Percentiles rank a stretch among this genome's conserved stretches.
These are phyloP conservation scores for Penicillium sumatraense DNA, from an alignment of 2,329 filamentous ascomycete species.

Conservation along the genomic window DNA sequence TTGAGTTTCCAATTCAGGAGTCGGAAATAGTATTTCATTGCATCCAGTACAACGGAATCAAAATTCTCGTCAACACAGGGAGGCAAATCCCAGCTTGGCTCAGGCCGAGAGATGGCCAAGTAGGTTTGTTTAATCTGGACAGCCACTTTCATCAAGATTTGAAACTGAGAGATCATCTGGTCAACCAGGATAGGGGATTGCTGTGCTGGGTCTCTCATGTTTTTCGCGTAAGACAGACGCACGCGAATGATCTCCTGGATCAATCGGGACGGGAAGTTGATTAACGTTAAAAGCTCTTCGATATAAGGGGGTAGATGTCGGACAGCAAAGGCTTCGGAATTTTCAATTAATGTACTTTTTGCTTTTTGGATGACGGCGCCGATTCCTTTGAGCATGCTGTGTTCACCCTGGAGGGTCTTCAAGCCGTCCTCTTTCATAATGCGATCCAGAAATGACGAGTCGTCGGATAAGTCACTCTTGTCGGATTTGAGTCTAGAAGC, in stretches of 20 bases:
- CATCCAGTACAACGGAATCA: constrained; percentile 87
- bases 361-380: constrained; percentile 89
- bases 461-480: constrained; percentile 76
- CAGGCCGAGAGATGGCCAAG: constrained; percentile 77
- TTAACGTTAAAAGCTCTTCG: constrained; percentile 90
- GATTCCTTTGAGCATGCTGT: constrained; percentile 83
- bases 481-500: constrained; percentile 72
- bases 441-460: constrained; percentile 90
- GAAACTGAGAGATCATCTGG: constrained; percentile 97
- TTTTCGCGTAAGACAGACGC: constrained; percentile 86
- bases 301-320: constrained; percentile 95
- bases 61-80: constrained; percentile 97
- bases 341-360: constrained; percentile 86
- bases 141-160: constrained; percentile 87
- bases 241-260: constrained; percentile 97
- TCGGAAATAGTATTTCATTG: constrained; percentile 97
- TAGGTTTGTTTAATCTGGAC: constrained; percentile 93
- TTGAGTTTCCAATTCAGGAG: constrained; percentile 98
- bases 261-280: constrained; percentile 94
- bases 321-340: constrained; percentile 81
- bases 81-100: constrained; percentile 92
- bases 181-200: constrained; percentile 93
- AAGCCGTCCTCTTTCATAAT: constrained; percentile 95
- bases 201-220: constrained; percentile 92
- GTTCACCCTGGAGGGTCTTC: constrained; percentile 81